Evolutionary conservation across 805 yeast species (phyloP).

Genomic region (Kuraishia borneana): DNA sequence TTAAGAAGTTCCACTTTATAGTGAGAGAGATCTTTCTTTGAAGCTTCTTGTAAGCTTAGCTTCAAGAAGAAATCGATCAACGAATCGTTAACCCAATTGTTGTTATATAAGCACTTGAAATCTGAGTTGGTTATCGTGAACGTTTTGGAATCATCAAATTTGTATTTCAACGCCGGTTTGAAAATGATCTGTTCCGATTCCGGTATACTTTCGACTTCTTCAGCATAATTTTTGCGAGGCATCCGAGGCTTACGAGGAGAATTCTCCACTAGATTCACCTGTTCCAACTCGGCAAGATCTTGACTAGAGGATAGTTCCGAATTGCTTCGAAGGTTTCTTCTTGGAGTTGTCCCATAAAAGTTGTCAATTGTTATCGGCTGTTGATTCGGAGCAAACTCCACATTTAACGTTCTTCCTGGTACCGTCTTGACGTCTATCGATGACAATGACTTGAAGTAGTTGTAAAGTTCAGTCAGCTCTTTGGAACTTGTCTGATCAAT

Average conservation of each 20-base stretch:
- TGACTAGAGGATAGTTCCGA: no score
- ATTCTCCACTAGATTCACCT: no score
- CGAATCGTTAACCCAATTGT: conserved; percentile 85
- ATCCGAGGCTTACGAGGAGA: conserved; percentile 7
- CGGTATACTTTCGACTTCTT: conserved; percentile 13
- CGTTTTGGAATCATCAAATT: conserved; percentile 40
- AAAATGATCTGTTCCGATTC: conserved; percentile 17
- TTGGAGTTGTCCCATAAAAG: no score
- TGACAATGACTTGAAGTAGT: no score
- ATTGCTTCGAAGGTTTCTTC: no score
- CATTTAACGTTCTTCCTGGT: no score
- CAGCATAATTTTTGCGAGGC: neutral
- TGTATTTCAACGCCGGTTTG: conserved; percentile 28
- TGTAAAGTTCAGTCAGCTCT: no score
- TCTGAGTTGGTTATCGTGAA: conserved; percentile 59
- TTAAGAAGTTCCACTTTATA: conserved; percentile 47
- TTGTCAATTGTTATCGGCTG: no score
- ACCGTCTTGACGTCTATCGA: no score
- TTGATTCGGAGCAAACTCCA: no score
- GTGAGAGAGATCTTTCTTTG: conserved; percentile 11
- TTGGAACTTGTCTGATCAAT: no score
- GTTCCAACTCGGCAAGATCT: no score
- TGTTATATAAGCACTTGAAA: conserved; percentile 65
- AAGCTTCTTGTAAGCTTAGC: conserved; percentile 27
- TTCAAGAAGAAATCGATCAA: conserved; percentile 77